Evolutionary conservation across 2,329 filamentous ascomycete species (phyloP), one percentile per base, ranked within the genome.

Genomic region (Talaromyces islandicus): DNA sequence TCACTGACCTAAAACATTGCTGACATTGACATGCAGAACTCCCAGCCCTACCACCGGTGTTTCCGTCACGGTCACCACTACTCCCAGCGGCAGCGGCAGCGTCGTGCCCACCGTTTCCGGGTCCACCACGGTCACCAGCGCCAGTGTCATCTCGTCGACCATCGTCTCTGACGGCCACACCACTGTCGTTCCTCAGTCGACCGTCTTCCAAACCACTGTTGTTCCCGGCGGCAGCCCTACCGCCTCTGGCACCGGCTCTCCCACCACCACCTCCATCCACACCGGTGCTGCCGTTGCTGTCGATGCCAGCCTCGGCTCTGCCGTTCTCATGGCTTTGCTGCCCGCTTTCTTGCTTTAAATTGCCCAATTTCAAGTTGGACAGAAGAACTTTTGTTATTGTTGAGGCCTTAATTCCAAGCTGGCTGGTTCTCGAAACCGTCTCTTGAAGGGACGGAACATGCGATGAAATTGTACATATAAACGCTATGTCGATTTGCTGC

Each of bases 91-190:
- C 55, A 57, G 46, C 27, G 55, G 50, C 35, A 55, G 38, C 43
- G 51, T 61, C n/a, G 46, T 57, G 11, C 56, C 59, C 2, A 30
- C 59, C 19, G 21, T 57, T 14, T 61, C 59, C n/a, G 50, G 32
- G 17, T 50, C 59, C 21, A 58, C 30, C 41, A 61, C 56, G 30
- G 51, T 58, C 41, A 57, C 51, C 55, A 58, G 32, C 24, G 51
- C 59, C 59, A 60, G 55, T 52, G 57, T 56, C 30, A 61, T 46
- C 27, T 61, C 57, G 41, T 58, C 59, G n/a, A 61, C 59, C 11
- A 55, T 41, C 51, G 19, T 52, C 2, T 61, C 59, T 6, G 56
- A 55, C 19, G 50, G 50, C 5, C 38, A 54, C 48, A 55, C 59
- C 2, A 58, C 55, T 7, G 21, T 61, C 19, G 29, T 61, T 50